These are phyloP conservation scores for Ormosia emarginata DNA, from an alignment of 306 rosid species.

Conservation along the genomic window DNA sequence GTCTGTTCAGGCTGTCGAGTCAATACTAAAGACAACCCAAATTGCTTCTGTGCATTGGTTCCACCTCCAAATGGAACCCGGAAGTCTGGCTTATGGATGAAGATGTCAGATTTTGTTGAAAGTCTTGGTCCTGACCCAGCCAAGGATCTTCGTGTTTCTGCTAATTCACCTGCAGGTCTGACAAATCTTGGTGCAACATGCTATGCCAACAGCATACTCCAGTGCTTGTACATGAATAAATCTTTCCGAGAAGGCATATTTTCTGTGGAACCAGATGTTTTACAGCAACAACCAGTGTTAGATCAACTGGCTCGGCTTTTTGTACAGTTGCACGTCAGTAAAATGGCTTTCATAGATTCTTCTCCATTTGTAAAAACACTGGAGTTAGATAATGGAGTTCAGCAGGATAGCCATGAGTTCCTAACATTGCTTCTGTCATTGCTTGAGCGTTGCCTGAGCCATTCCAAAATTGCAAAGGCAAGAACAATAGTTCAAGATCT, in stretches of 20 bases:
- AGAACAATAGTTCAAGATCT: constrained; percentile 76
- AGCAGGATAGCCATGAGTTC: constrained; percentile 84
- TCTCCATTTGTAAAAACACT: constrained; percentile 70
- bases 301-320: constrained; percentile 70
- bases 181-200: constrained; percentile 85
- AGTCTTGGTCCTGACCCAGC: constrained; percentile 68
- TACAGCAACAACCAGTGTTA: constrained; percentile 58
- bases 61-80: constrained; percentile 68
- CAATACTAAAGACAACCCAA: constrained; percentile 69
- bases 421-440: constrained; percentile 71
- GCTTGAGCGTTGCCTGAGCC: constrained; percentile 64
- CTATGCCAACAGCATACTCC: constrained; percentile 79
- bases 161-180: constrained; percentile 61
- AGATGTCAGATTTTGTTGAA: constrained; percentile 55
- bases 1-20: constrained; percentile 72
- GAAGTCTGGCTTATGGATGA: constrained; percentile 74
- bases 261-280: constrained; percentile 54
- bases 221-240: constrained; percentile 68
- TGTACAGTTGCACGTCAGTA: constrained; percentile 61
- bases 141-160: constrained; percentile 55
- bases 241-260: constrained; percentile 68
- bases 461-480: constrained; percentile 57
- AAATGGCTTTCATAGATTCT: constrained; percentile 64
- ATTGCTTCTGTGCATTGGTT: constrained; percentile 72
- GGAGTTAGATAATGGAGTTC: constrained; percentile 83